Conservation (phyloP, 495 filamentous ascomycete genomes). For the Pyrenula massariospora region DNA sequence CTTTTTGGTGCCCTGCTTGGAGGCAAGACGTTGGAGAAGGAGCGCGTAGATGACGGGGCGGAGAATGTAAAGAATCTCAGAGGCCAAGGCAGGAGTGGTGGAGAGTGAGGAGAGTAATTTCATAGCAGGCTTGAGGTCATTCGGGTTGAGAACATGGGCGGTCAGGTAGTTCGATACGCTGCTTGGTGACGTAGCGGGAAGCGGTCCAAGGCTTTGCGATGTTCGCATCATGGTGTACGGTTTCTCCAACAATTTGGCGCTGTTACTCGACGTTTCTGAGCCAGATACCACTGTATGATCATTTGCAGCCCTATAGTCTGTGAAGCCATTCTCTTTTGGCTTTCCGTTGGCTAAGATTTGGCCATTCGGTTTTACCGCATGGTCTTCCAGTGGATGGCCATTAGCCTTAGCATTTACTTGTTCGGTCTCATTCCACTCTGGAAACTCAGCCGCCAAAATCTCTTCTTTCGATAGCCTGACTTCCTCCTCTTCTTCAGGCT, state of each 20-base stretch:
- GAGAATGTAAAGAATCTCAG: conserved; percentile 84
- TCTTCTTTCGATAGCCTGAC: conserved; percentile 1
- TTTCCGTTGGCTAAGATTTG: conserved; percentile 7
- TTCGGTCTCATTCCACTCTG: neutral
- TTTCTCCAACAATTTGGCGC: conserved; percentile 25
- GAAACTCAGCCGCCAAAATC: conserved; percentile 1
- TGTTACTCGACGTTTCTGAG: conserved; percentile 31
- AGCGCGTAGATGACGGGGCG: conserved; percentile 82
- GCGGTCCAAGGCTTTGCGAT: conserved; percentile 64
- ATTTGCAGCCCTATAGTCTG: conserved; percentile 1
- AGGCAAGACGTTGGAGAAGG: conserved; percentile 59
- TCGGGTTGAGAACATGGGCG: conserved; percentile 82
- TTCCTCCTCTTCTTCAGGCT: conserved; percentile 43
- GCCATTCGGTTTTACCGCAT: neutral
- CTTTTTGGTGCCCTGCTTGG: conserved; percentile 42
- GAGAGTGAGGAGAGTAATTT: conserved; percentile 62
- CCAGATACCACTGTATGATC: neutral
- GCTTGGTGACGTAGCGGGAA: conserved; percentile 51
- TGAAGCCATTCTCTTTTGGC: neutral
- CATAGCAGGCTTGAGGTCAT: conserved; percentile 86
- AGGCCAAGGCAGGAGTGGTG: conserved; percentile 58
- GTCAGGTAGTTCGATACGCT: conserved; percentile 81
- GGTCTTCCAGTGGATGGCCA: conserved; percentile 13
- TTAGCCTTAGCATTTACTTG: conserved; percentile 21
- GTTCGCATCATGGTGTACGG: conserved; percentile 96